phyloP scores from a whole-genome alignment of 257 asterid species.

The Thymus quinquecostatus region DNA sequence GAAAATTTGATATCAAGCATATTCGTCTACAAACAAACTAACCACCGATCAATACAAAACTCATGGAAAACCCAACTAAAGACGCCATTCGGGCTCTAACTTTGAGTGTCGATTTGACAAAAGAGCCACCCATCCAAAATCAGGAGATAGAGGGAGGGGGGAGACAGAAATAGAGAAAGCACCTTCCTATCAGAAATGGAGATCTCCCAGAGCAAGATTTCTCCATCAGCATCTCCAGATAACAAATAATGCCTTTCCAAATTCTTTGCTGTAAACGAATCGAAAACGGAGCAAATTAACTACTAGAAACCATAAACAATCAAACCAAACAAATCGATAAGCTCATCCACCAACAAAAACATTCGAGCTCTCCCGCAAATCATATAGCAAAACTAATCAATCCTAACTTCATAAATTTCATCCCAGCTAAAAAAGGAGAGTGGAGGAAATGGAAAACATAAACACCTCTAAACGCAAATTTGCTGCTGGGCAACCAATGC shows the following conservation, averaged over 20 bases:
- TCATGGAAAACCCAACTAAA: neutral
- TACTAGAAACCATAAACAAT: conserved; percentile 13
- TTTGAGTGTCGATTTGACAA: neutral
- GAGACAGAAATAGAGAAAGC: neutral
- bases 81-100: neutral
- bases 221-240: conserved; percentile 94
- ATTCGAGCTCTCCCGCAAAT: too few species aligned
- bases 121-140: neutral
- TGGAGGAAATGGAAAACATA: conserved; percentile 20
- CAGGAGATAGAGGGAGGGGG: neutral
- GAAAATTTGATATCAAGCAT: neutral
- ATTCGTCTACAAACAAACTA: too few species aligned
- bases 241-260: conserved; percentile 66
- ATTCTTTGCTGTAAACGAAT: conserved; percentile 55
- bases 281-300: neutral
- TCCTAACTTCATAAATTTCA: conserved; percentile 13
- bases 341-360: neutral
- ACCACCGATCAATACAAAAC: neutral
- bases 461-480: conserved; percentile 79
- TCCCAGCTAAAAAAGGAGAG: neutral
- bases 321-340: neutral
- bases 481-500: conserved; percentile 88
- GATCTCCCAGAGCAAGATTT: conserved; percentile 79
- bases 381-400: neutral
- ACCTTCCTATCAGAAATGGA: conserved; percentile 73